Conservation (phyloP, 805 yeast genomes). For the Candida awuae region DNA sequence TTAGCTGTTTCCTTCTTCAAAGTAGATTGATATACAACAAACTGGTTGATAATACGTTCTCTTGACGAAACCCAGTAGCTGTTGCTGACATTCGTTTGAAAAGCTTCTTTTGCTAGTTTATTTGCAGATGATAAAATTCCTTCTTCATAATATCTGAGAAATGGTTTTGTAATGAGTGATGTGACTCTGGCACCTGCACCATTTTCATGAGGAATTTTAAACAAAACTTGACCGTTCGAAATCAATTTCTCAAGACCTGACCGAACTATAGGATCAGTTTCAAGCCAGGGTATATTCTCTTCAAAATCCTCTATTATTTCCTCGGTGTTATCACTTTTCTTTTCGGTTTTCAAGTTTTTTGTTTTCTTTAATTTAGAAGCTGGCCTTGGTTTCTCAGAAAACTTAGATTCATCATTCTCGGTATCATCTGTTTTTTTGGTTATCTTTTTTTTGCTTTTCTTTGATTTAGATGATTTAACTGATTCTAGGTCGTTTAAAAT, state of each 20-base stretch:
- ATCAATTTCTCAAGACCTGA: slow-evolving; percentile 8
- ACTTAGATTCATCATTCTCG: neutral
- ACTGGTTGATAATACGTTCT: slow-evolving; percentile 74
- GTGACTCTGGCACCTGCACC: slow-evolving; percentile 73
- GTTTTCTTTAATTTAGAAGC: neutral
- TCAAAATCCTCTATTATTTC: neutral
- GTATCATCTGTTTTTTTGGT: neutral
- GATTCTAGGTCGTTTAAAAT: slow-evolving; percentile 14
- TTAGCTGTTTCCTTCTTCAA: neutral
- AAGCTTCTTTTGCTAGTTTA: slow-evolving; percentile 65
- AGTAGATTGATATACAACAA: slow-evolving; percentile 50
- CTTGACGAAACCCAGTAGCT: slow-evolving; percentile 93
- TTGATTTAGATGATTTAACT: neutral
- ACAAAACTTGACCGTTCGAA: slow-evolving; percentile 23
- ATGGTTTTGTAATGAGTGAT: slow-evolving; percentile 69
- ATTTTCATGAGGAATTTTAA: slow-evolving; percentile 83
- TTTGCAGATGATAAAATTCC: slow-evolving; percentile 65
- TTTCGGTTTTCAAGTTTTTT: neutral
- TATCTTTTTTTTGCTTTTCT: neutral
- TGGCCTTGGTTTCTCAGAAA: no score
- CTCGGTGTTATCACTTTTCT: neutral
- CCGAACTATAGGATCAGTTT: slow-evolving; percentile 14
- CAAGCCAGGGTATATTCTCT: slow-evolving; percentile 3
- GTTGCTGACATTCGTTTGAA: slow-evolving; percentile 68
- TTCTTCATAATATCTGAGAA: slow-evolving; percentile 61